Conservation (phyloP, 1,284 basidiomycete genomes). For the Rhodotorula sp. region DNA sequence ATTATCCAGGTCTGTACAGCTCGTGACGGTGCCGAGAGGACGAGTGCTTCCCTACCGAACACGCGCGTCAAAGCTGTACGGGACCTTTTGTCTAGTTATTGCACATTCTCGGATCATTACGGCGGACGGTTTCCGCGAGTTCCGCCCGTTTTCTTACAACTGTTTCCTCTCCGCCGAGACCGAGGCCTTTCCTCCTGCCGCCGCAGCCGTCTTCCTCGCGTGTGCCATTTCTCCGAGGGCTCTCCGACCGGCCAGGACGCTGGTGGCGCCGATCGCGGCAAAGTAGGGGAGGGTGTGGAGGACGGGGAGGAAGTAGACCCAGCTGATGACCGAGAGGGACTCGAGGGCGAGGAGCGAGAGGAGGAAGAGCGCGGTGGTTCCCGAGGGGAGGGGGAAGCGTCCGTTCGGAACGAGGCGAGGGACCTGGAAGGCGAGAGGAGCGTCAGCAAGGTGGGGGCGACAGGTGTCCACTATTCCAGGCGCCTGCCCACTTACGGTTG, state of each 20-base stretch:
- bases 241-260: constrained; percentile 13
- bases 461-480: not conserved
- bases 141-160: not conserved
- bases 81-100: not conserved
- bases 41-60: no score
- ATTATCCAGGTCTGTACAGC: no score
- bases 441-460: not conserved
- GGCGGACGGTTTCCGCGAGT: not conserved
- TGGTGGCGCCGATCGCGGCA: constrained; percentile 1
- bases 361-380: constrained; percentile 22
- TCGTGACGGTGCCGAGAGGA: no score
- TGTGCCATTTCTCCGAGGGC: constrained; percentile 26
- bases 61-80: no score
- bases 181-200: not conserved
- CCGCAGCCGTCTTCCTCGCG: not conserved
- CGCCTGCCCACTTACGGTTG: constrained; percentile 14
- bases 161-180: not conserved
- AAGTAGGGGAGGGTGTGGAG: constrained; percentile 30
- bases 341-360: constrained; percentile 22
- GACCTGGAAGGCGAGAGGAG: not conserved
- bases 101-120: no score
- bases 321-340: constrained; percentile 22
- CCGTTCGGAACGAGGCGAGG: constrained; percentile 18
- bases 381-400: not conserved
- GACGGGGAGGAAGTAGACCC: constrained; percentile 25